Conservation (phyloP, 2,329 filamentous ascomycete species). For the Thelonectria blattea region DNA sequence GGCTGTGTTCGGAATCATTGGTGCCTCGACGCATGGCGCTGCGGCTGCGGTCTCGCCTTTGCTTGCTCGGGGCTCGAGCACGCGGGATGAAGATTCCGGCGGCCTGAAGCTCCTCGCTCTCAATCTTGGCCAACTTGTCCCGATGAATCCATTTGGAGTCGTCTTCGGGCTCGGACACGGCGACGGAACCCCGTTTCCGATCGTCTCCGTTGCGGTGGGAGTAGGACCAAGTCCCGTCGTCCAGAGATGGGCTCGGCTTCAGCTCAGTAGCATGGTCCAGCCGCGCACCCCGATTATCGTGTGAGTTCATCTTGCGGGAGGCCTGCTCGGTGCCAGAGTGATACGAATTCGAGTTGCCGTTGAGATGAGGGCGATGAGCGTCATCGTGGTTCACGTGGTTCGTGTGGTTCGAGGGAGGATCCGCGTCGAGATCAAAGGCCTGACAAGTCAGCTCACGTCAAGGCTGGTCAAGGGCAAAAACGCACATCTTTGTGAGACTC, state of each 20-base stretch:
- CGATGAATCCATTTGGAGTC: constrained; percentile 84
- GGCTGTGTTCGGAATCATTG: constrained; percentile 40
- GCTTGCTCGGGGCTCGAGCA: constrained; percentile 59
- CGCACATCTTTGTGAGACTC: constrained; percentile 48
- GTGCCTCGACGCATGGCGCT: constrained; percentile 44
- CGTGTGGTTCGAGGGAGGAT: constrained; percentile 15
- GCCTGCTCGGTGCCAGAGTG: constrained; percentile 37
- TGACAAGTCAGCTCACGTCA: constrained; percentile 14
- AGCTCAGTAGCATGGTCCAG: constrained; percentile 35
- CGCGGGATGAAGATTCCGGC: constrained; percentile 71
- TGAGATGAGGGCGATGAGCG: constrained; percentile 28
- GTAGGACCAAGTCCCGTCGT: constrained; percentile 29
- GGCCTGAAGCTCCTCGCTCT: constrained; percentile 80
- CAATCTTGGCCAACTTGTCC: constrained; percentile 82
- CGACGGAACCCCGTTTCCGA: constrained; percentile 35
- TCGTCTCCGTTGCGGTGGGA: constrained; percentile 35
- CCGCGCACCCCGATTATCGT: constrained; percentile 41
- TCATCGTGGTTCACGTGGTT: constrained; percentile 30
- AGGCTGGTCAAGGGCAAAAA: neutral
- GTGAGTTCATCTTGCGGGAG: constrained; percentile 46
- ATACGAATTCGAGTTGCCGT: constrained; percentile 37
- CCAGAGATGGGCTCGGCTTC: constrained; percentile 31
- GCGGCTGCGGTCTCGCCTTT: constrained; percentile 46
- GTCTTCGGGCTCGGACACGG: constrained; percentile 52
- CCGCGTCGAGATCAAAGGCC: constrained; percentile 31